Conservation (phyloP, 2,329 filamentous ascomycete genomes). For the Colletotrichum somersetense region DNA sequence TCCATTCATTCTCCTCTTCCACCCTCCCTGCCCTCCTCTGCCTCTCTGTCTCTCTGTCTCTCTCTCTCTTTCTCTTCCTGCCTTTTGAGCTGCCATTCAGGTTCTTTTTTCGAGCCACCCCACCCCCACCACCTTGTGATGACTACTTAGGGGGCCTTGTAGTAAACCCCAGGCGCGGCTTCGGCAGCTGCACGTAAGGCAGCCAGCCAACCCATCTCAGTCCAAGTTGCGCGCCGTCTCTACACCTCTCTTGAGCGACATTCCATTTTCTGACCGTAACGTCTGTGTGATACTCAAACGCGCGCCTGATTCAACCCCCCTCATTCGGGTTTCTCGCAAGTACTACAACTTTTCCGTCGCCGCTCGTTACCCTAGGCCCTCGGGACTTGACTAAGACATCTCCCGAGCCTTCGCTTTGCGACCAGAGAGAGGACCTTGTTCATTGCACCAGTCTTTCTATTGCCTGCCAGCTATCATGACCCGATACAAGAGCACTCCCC, state of each 20-base stretch:
- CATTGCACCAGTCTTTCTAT: not conserved
- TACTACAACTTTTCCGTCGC: not conserved
- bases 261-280: not conserved
- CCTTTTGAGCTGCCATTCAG: not conserved
- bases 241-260: not conserved
- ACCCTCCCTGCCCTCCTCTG: not conserved
- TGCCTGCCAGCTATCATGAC: conserved; percentile 55
- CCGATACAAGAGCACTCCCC: conserved; percentile 67
- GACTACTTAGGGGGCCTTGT: not conserved
- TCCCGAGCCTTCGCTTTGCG: not conserved
- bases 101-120: conserved; percentile 10
- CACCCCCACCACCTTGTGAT: conserved; percentile 28
- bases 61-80: not conserved
- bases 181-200: conserved; percentile 16
- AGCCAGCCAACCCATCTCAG: conserved; percentile 7
- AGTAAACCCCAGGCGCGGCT: conserved; percentile 10
- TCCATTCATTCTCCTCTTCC: conserved; percentile 6
- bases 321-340: not conserved
- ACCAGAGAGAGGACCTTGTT: not conserved
- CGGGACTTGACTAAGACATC: not conserved
- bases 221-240: not conserved
- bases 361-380: too few species aligned
- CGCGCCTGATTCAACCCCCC: not conserved
- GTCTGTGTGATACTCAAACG: conserved; percentile 11
- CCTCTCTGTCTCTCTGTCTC: too few species aligned